phyloP scores from a whole-genome alignment of 192 early-diverging fungal genomes.

The Rhizoclosmatium sp. region DNA sequence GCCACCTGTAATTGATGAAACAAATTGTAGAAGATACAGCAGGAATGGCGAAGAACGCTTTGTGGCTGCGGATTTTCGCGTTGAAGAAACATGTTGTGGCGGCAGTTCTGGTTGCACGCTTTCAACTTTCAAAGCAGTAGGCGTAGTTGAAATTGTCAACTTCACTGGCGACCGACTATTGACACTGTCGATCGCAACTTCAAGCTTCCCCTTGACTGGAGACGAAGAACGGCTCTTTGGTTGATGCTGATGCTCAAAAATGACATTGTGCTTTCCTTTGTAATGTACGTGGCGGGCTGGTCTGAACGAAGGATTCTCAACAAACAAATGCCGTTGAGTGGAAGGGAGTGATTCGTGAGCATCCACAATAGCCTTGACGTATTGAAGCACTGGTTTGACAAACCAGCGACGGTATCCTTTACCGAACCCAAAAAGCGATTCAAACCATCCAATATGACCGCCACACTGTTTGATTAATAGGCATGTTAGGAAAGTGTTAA shows the following conservation, averaged over 20 bases:
- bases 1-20: not conserved
- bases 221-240: conserved; percentile 39
- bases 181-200: not conserved
- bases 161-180: not conserved
- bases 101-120: not conserved
- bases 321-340: not conserved
- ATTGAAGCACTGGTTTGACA: conserved; percentile 52
- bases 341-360: not conserved
- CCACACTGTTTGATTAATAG: conserved; percentile 54
- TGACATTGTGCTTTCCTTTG: not conserved
- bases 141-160: not conserved
- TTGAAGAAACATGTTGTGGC: not conserved
- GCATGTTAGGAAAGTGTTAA: too few relatives aligned
- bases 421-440: conserved; percentile 19
- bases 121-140: not conserved
- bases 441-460: conserved; percentile 94
- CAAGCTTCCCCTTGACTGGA: not conserved
- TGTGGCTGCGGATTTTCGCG: not conserved
- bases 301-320: not conserved
- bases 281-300: not conserved
- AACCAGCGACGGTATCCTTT: conserved; percentile 45
- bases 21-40: not conserved
- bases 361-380: conserved; percentile 25
- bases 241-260: not conserved
- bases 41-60: not conserved